phyloP scores from a whole-genome alignment of 352 stramenopile genomes.

The Blastocystis sp. region DNA sequence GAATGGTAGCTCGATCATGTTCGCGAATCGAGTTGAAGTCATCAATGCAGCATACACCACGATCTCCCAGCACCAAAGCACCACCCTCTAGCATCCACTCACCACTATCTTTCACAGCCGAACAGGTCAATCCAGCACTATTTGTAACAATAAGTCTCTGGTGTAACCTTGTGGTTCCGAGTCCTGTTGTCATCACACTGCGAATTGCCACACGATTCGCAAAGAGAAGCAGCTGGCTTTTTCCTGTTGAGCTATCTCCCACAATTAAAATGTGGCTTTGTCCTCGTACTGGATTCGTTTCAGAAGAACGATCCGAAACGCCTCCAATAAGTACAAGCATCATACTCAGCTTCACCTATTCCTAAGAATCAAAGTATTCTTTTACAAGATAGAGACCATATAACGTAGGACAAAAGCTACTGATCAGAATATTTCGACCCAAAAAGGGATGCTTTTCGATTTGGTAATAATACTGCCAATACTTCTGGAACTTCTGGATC shows the following conservation, averaged over 20 bases:
- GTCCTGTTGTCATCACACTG: conserved; percentile 76
- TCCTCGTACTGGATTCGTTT: conserved; percentile 74
- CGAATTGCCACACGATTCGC: conserved; percentile 74
- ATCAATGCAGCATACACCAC: conserved; percentile 77
- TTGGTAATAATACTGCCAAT: conserved; percentile 70
- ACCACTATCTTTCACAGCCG: conserved; percentile 75
- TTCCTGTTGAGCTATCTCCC: conserved; percentile 69
- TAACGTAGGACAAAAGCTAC: conserved; percentile 75
- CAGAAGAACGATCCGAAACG: conserved; percentile 71
- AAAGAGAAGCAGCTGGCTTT: conserved; percentile 77
- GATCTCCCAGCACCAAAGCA: conserved; percentile 74
- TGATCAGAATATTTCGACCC: conserved; percentile 74
- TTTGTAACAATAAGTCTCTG: neutral
- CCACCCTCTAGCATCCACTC: conserved; percentile 80
- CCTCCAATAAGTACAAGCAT: conserved; percentile 75
- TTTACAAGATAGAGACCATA: conserved; percentile 71
- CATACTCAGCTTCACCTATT: conserved; percentile 72
- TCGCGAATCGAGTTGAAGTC: conserved; percentile 79
- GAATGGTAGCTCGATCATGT: conserved; percentile 76
- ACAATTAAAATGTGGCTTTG: conserved; percentile 77
- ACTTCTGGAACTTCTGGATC: conserved; percentile 73
- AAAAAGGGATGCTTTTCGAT: conserved; percentile 66
- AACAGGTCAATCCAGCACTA: conserved; percentile 74
- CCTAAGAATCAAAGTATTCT: neutral
- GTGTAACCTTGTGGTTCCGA: conserved; percentile 72